A percentile compares a stretch with the other conserved stretches of the same genome.
phyloP scores from a whole-genome alignment of 257 asterid species.

The Nyctanthes arbortristis region DNA sequence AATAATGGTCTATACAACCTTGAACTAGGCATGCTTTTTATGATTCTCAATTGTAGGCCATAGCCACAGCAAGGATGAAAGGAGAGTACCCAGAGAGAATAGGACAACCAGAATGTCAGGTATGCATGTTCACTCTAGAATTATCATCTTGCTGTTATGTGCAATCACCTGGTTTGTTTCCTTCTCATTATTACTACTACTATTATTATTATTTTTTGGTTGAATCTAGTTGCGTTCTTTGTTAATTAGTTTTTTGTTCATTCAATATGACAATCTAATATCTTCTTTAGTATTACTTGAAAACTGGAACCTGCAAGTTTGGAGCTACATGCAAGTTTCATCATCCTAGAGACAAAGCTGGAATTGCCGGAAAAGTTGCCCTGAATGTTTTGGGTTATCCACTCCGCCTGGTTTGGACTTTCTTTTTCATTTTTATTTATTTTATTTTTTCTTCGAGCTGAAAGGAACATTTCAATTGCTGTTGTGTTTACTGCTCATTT shows the following conservation, averaged over 20 bases:
- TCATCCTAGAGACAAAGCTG: slow-evolving; percentile 93
- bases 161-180: too few species aligned
- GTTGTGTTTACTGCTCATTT: neutral
- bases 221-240: too few species aligned
- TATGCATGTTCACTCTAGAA: slow-evolving; percentile 23
- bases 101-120: slow-evolving; percentile 97
- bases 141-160: neutral
- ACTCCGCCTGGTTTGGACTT: slow-evolving; percentile 73
- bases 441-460: slow-evolving; percentile 20
- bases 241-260: slow-evolving; percentile 8
- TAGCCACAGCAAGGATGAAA: slow-evolving; percentile 85
- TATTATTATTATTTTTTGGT: too few species aligned
- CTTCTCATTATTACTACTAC: too few species aligned
- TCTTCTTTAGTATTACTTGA: slow-evolving; percentile 67
- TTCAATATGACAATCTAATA: slow-evolving; percentile 22
- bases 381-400: slow-evolving; percentile 91
- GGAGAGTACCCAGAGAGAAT: slow-evolving; percentile 94
- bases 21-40: slow-evolving; percentile 9
- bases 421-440: slow-evolving; percentile 2
- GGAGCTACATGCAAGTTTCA: slow-evolving; percentile 92
- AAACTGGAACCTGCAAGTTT: slow-evolving; percentile 94
- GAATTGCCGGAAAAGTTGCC: slow-evolving; percentile 80
- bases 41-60: slow-evolving; percentile 58
- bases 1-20: neutral
- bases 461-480: slow-evolving; percentile 8